phyloP scores from a whole-genome alignment of 1,139 yeast species.

The Yamadazyma epiphylla region DNA sequence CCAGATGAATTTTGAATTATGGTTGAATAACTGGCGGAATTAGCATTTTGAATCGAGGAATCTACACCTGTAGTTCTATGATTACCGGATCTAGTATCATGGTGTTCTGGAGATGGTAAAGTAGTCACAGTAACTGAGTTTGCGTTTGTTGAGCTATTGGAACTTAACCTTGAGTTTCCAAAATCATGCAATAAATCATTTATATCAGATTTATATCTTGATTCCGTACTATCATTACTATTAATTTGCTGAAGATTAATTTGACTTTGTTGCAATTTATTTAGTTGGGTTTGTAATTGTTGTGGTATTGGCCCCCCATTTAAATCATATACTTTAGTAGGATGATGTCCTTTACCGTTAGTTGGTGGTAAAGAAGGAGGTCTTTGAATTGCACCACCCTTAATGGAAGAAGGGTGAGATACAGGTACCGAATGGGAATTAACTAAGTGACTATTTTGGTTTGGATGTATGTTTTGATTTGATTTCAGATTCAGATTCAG shows the following conservation, averaged over 20 bases:
- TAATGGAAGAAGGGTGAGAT: too few relatives aligned
- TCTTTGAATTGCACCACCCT: too few relatives aligned
- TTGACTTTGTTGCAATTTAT: constrained; percentile 11
- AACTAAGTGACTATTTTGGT: background rate
- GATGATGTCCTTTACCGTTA: background rate
- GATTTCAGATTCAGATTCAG: background rate
- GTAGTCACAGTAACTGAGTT: constrained; percentile 10
- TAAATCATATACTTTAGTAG: background rate
- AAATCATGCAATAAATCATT: constrained; percentile 13
- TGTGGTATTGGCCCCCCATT: constrained; percentile 3
- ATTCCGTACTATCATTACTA: constrained; percentile 4
- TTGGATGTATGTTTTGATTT: background rate
- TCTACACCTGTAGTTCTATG: constrained; percentile 12
- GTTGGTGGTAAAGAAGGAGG: constrained; percentile 4
- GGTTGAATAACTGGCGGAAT: constrained; percentile 12
- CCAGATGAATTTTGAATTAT: constrained; percentile 12
- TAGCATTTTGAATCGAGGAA: background rate
- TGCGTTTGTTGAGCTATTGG: constrained; percentile 10
- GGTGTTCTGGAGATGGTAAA: constrained; percentile 11
- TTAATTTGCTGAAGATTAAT: constrained; percentile 5
- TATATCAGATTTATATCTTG: constrained; percentile 9
- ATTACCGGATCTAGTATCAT: constrained; percentile 23
- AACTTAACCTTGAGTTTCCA: constrained; percentile 14
- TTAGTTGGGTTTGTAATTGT: constrained; percentile 11
- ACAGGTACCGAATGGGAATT: background rate